Evolutionary conservation across 805 yeast species (phyloP), one percentile per base, ranked within the genome.

Genomic region (Isabelozyma heimii): DNA sequence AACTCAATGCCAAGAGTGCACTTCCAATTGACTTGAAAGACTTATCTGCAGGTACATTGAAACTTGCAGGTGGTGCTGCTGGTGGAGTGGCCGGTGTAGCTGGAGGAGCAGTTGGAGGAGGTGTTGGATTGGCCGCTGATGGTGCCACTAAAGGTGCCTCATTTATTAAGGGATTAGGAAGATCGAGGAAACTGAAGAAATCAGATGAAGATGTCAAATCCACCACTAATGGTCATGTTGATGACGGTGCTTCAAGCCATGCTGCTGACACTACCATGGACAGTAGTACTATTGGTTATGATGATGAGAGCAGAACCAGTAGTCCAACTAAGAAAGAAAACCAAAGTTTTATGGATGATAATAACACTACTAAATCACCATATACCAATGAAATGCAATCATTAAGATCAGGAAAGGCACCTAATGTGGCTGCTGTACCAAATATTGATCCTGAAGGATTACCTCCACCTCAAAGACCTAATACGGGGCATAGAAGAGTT

Each of bases 61-160:
- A 76, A 58, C 72, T 75, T 27, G 70, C 62, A 24, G 72, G 71
- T 6, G 68, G 66, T 12, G 78, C 76, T 41, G 76, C 72, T 17
- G 79, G 72, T 12, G 66, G 72, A 15, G 67, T 64, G 2, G 59
- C 57, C 37, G 54, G 55, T 38, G 68, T 57, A n/a, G 66, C 73
- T 4, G 73, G 69, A 37, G 66, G 66, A 3, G 73, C 68, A 42
- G 62, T 56, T 20, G 65, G 81, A 35, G 64, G 64, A n/a, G 80
- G 76, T 44, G 72, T 69, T 20, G 80, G 79, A 9, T 63, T 67
- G 13, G 77, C 78, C 17, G 61, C 70, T 3, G 83, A 77, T 48
- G 81, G 80, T 17, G 66, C 75, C 20, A 58, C 74, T 38, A 76
- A 72, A 54, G 84, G 86, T 49, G 76, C 80, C 5, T 65, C 61